Evolutionary conservation across 768 basidiomycete species (phyloP), one percentile per base, ranked within the genome.

Genomic region (Hericium coralloides): DNA sequence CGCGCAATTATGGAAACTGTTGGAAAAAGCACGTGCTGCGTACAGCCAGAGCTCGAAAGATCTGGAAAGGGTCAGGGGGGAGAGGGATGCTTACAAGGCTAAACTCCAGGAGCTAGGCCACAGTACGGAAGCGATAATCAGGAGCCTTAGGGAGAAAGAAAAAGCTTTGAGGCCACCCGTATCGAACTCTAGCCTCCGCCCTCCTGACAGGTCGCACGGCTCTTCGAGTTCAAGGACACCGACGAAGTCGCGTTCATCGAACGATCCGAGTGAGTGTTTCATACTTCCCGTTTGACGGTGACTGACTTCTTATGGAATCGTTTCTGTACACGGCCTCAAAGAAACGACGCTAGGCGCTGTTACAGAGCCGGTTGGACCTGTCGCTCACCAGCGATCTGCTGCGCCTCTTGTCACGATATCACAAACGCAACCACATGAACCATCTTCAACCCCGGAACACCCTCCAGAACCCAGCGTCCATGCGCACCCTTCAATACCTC

Each of bases 1-100:
- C 68, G 74, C 84, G 15, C 92, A 95, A 72, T 82, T 95, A 20
- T 95, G 94, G 94, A 95, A 94, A 70, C 79, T 95, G 60, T 86
- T 95, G 67, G 92, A 95, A 77, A 95, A 93, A 69, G 91, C 94
- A 69, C 81, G 91, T 55, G 70, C 81, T 20, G 89, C 84, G n/a
- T 89, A 89, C 67, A 82, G 80, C 58, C 83, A 87, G 56, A 81
- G 91, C 55, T 74, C 87, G 68, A 89, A 89, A 72, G 92, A 95
- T 64, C 77, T 92, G 47, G 92, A 95, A 62, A 82, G 93, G 55
- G 80, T 95, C 52, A 78, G 93, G 14, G 74, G 74, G 12, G 93
- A 95, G 68, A 80, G 93, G 17, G 92, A 94, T 65, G 67, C 76
- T 9, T 87, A 76, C 55, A 73, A 73, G 51, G 38, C 65, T n/a